phyloP scores from a whole-genome alignment of 2,329 filamentous ascomycete species.

The Sclerotinia nivalis region DNA sequence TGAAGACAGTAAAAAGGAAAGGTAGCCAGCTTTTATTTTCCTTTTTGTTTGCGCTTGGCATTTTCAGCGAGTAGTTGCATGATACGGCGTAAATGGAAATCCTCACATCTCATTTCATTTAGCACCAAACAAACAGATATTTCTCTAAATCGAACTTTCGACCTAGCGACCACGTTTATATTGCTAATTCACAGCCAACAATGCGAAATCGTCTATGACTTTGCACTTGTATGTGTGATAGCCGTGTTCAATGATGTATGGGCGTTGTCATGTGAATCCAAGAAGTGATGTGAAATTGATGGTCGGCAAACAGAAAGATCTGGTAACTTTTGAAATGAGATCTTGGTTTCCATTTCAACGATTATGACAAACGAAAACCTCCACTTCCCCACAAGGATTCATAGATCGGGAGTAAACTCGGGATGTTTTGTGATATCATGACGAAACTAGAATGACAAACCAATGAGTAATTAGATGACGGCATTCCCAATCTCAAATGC shows the following conservation, averaged over 20 bases:
- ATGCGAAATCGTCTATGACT: background rate
- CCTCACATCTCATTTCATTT: background rate
- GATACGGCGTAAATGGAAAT: background rate
- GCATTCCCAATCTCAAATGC: background rate
- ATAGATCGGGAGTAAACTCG: conserved; percentile 14
- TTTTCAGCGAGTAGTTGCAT: background rate
- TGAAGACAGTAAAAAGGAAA: background rate
- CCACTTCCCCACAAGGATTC: background rate
- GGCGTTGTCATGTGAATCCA: background rate
- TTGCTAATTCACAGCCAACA: background rate
- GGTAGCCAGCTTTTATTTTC: background rate
- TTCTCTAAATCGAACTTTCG: background rate
- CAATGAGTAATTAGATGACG: background rate
- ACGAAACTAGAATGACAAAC: background rate
- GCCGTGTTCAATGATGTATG: background rate
- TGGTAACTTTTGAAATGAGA: conserved; percentile 2
- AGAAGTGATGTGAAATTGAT: background rate
- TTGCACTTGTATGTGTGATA: background rate
- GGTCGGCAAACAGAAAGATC: background rate
- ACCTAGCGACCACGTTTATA: background rate
- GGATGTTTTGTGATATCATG: conserved; percentile 2
- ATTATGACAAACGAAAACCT: conserved; percentile 10
- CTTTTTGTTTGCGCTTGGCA: background rate
- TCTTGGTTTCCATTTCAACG: background rate
- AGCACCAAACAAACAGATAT: background rate